Base-by-base conservation (phyloP, 805 yeast genomes). In the Scheffersomyces lignosus region DNA sequence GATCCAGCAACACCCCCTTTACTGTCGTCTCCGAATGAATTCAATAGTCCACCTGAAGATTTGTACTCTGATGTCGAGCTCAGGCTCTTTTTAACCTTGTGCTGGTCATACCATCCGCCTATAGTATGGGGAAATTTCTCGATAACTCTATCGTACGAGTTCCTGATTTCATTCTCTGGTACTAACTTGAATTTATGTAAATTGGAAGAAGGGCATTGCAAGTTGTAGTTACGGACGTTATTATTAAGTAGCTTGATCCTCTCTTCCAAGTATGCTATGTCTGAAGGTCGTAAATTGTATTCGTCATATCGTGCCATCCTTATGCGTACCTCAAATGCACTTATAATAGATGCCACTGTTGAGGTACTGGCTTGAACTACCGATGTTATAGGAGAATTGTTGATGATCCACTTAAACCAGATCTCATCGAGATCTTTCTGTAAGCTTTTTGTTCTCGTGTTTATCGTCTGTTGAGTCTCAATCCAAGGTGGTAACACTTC, bases 401-500 rank as follows among this genome's bases (percentile, higher is more conserved):
- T 37, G 4, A 42, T 29, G 24, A 45, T 23, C 49, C 49, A 45
- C 10, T 40, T 40, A 34, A 42, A 40, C 49, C 49, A 45, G 13
- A 39, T 60, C 2, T 49, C 36, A 27, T 66, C 72, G 20, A 81
- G 37, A 24, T 67, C 67, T 0, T 47, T 43, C 35, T 89, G 59
- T 36, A 86, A 78, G 0, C 51, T 51, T 2, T 49, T 53, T 6
- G 84, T 68, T 25, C 75, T 76, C 2, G 49, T 41, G 29, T 74
- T 71, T 3, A 83, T 77, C 2, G 77, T 70, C 14, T 76, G 68
- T 56, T 86, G 93, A 37, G 77, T 81, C 49, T 87, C 95, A 25
- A 89, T 82, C 96, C 96, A 89, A 0, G 95, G 95, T 0, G 96
- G 96, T 8, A 80, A 65, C 1, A 87, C 80, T 33, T 87, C 89